Percentiles rank a stretch among this genome's conserved stretches.
These are phyloP conservation scores for Paecilomyces dactylethromorphus DNA, from an alignment of 2,329 filamentous ascomycete genomes.

Conservation along the genomic window DNA sequence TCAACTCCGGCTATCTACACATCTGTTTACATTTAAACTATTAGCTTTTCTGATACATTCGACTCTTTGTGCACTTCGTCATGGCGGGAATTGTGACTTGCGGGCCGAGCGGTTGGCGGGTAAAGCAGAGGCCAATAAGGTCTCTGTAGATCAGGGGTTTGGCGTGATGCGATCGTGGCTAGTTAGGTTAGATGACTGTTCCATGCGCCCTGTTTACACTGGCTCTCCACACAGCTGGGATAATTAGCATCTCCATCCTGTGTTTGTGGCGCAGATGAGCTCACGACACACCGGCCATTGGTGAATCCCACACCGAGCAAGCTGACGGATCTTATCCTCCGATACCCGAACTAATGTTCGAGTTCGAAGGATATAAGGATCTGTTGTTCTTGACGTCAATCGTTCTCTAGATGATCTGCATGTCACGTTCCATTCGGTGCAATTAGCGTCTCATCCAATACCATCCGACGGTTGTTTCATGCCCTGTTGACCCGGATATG, in stretches of 20 bases:
- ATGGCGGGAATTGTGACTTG: not conserved
- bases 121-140: not conserved
- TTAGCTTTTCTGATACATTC: not conserved
- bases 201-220: not conserved
- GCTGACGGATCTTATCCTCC: not conserved
- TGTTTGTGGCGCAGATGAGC: not conserved
- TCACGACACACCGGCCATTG: not conserved
- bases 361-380: not conserved
- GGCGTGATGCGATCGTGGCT: not conserved
- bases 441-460: not conserved
- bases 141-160: slow-evolving; percentile 1
- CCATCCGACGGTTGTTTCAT: not conserved
- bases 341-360: not conserved
- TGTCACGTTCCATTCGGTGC: not conserved
- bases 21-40: not conserved
- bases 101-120: not conserved
- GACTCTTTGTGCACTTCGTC: not conserved
- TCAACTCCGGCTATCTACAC: not conserved
- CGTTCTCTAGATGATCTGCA: not conserved
- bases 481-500: not conserved
- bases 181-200: not conserved
- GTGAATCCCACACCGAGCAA: not conserved
- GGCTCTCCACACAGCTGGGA: not conserved
- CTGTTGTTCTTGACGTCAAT: not conserved
- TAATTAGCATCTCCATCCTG: not conserved